phyloP scores from a whole-genome alignment of 2,329 filamentous ascomycete species.

The Ambrosiella xylebori region DNA sequence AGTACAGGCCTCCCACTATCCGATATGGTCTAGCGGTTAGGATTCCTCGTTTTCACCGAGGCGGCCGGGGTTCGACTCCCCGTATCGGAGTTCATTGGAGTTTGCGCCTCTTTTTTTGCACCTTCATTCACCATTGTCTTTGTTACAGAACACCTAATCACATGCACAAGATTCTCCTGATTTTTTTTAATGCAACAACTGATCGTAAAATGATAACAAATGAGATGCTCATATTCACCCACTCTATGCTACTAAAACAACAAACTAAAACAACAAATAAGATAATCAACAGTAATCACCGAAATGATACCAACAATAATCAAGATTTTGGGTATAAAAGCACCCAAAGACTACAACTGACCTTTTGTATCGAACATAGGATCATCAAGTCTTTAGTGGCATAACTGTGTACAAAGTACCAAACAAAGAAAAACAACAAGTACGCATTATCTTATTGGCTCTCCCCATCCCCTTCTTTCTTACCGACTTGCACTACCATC shows the following conservation, averaged over 20 bases:
- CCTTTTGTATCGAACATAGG: not conserved
- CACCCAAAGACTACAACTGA: not conserved
- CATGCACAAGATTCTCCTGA: not conserved
- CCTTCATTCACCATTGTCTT: not conserved
- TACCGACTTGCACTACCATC: not conserved
- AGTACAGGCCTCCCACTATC: not conserved
- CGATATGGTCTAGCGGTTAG: constrained; percentile 13
- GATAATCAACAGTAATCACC: not conserved
- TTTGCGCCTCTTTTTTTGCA: not conserved
- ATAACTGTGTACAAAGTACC: not conserved
- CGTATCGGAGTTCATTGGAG: constrained; percentile 8
- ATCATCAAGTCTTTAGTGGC: not conserved
- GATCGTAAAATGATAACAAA: not conserved
- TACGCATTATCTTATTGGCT: not conserved
- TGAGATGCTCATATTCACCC: not conserved
- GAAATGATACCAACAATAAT: not conserved
- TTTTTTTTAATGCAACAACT: not conserved
- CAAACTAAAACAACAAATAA: not conserved
- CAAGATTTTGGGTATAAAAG: constrained; percentile 1
- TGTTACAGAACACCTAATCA: not conserved
- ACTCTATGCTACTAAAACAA: not conserved
- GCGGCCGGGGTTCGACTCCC: constrained; percentile 13
- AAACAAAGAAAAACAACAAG: not conserved
- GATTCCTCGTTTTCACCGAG: constrained; percentile 14
- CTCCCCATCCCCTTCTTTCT: not conserved